Percentiles rank a stretch among this genome's conserved stretches.
These are phyloP conservation scores for Neostapfia colusana DNA, from an alignment of 176 grass and related monocot species.

Conservation along the genomic window DNA sequence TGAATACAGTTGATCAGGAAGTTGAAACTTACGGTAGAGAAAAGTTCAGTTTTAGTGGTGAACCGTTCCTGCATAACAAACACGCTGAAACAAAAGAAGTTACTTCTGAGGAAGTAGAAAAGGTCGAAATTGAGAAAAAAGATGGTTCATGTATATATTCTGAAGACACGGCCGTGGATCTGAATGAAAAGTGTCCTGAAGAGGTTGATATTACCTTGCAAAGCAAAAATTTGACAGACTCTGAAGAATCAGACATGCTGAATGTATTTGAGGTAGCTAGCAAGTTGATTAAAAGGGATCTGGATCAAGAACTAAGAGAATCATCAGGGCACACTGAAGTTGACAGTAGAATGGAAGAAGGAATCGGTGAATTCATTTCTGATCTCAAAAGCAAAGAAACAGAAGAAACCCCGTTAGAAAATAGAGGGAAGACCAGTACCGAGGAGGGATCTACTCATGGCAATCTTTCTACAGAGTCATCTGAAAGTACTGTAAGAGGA, in stretches of 20 bases:
- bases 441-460: constrained; percentile 25
- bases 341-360: constrained; percentile 25
- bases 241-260: constrained; percentile 36
- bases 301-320: constrained; percentile 39
- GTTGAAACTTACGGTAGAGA: constrained; percentile 45
- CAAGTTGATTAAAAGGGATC: constrained; percentile 46
- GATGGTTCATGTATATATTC: constrained; percentile 26
- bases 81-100: constrained; percentile 23
- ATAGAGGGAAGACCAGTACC: constrained; percentile 13
- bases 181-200: constrained; percentile 33
- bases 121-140: constrained; percentile 17
- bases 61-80: constrained; percentile 36
- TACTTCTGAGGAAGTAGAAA: constrained; percentile 33
- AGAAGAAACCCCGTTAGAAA: constrained; percentile 34
- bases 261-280: constrained; percentile 45
- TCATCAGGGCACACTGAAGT: constrained; percentile 25
- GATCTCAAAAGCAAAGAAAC: constrained; percentile 34
- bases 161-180: constrained; percentile 29
- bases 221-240: constrained; percentile 20
- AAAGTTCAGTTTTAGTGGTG: constrained; percentile 42
- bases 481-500: constrained; percentile 23
- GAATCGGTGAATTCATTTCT: neutral
- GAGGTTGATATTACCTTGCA: constrained; percentile 25
- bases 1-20: constrained; percentile 22
- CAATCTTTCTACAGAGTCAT: constrained; percentile 25